phyloP scores from a whole-genome alignment of 176 grass and related monocot species.

The Zea luxurians region DNA sequence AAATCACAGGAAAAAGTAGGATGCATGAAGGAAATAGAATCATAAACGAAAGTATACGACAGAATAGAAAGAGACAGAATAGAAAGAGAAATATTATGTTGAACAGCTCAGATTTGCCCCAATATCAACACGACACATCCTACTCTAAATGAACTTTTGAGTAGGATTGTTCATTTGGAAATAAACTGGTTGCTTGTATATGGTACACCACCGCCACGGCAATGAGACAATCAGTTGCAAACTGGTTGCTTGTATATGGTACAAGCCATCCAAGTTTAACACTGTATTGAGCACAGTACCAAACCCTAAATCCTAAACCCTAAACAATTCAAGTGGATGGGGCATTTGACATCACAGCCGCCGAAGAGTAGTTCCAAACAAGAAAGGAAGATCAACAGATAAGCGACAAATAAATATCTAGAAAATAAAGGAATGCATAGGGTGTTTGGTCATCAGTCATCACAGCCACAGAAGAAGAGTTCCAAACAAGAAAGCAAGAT shows the following conservation, averaged over 20 bases:
- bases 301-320: too few species aligned
- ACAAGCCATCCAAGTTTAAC: constrained; percentile 8
- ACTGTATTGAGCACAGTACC: background rate
- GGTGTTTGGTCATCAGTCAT: too few species aligned
- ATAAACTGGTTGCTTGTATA: background rate
- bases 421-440: too few species aligned
- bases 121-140: background rate
- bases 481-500: too few species aligned
- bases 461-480: too few species aligned
- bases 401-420: background rate
- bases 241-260: constrained; percentile 9
- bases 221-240: background rate
- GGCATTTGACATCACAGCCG: background rate
- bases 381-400: background rate
- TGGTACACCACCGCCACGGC: background rate
- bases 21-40: too few species aligned
- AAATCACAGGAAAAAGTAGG: too few species aligned
- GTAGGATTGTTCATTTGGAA: background rate
- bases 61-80: too few species aligned
- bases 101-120: background rate
- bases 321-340: background rate
- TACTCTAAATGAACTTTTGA: background rate
- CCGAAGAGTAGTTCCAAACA: background rate
- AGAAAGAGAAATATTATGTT: background rate
- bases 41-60: too few species aligned